Evolutionary conservation across 768 basidiomycete genomes (phyloP), one percentile per base, ranked within the genome.

Genomic region (Suillus variegatus): DNA sequence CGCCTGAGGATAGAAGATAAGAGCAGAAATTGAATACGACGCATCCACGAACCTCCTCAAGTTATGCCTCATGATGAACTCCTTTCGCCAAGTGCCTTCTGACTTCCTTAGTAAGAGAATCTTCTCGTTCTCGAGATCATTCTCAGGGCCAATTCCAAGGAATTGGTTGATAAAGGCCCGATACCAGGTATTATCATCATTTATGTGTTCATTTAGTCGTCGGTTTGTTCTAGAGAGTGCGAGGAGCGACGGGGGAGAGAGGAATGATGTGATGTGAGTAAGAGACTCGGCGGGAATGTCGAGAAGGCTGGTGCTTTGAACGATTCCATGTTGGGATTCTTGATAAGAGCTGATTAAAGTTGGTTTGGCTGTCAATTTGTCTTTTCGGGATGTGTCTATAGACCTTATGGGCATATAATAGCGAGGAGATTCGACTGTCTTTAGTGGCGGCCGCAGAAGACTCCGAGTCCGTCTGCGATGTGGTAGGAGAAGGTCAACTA

Each of bases 131-230:
- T 81, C 72, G 40, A 89, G 75, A 65, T 86, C 84, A 63, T 76
- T 76, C 75, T 93, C 90, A 20, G 91, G 92, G 10, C 81, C 76
- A 61, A 93, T 83, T 58, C 85, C 87, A 52, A 93, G 74, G 72
- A 87, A 88, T 73, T 89, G 88, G 61, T 81, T 84, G 66, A 87
- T 78, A 75, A 92, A 92, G 36, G 93, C 93, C 25, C 86, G 80
- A 60, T 85, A 82, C 93, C 93, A 95, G 43, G 91, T 93, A 71
- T 86, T 88, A 66, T 95, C 93, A 70, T 91, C 84, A 63, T 84
- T 84, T 82, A 93, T 78, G 82, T 93, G 92, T 67, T 82, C 79
- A 72, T 83, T 80, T 64, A 93, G 81, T 65, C 71, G 72, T 56
- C 74, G 78, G 76, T 82, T 84, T 65, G 88, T 86, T 68, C 77